Evolutionary conservation across 495 filamentous ascomycete species (phyloP), one percentile per base, ranked within the genome.

Genomic region (Penicillium lividum): DNA sequence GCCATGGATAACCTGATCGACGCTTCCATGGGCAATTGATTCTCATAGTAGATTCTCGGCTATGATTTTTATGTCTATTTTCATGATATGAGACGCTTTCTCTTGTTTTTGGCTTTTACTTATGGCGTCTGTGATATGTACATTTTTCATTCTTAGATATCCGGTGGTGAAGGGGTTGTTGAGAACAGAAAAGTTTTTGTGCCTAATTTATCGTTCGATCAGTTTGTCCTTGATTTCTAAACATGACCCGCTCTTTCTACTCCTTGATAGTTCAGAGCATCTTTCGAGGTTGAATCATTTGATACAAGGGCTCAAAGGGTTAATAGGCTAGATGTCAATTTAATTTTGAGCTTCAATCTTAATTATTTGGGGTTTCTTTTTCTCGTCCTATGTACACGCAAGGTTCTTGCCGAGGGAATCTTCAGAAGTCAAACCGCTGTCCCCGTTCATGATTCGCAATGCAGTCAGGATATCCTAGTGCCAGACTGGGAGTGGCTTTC

Each of bases 11-110:
- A 54, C 34, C 18, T 45, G 18, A 38, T 54, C 31, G 36, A 52
- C n/a, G 50, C 50, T 52, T 52, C 50, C 34, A 27, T 52, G 18
- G 33, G 33, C 31, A 52, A 52, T 11, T 52, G 22, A 52, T 40
- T 38, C 11, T 22, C 16, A 47, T 11, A 13, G 9, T 27, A 47
- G 27, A 11, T 47, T 2, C 8, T 10, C 18, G 11, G 28, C 28
- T 34, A 51, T 16, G 48, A 51, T 51, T 7, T 51, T 40, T 52
- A 57, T 60, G 55, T 59, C 46, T 44, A 60, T 61, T 51, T 62
- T 71, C 53, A 71, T 70, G 71, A 74, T 59, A 57, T 56, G 65
- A 65, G 63, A 69, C 60, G 40, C 53, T 56, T 45, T 63, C 22
- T 58, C 56, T 58, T 44, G 42, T 51, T 65, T 57, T 28, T 50